These are phyloP conservation scores for Ceratobasidium sp. DNA, from an alignment of 1,284 basidiomycete genomes.

Conservation along the genomic window DNA sequence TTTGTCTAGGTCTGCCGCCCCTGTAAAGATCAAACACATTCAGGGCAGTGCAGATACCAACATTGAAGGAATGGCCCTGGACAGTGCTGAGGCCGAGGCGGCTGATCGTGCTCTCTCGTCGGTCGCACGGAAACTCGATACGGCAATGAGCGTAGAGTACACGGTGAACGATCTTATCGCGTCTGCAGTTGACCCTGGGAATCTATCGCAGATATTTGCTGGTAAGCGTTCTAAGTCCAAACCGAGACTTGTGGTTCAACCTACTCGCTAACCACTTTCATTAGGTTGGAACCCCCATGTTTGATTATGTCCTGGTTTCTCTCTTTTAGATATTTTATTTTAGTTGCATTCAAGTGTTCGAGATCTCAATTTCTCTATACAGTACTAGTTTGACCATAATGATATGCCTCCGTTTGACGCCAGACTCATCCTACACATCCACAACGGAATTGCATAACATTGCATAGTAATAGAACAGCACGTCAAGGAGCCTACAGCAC, in stretches of 20 bases:
- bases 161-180: conserved; percentile 94
- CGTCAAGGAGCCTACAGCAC: conserved; percentile 35
- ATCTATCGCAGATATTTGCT: conserved; percentile 82
- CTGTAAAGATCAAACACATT: conserved; percentile 67
- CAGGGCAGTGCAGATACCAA: conserved; percentile 52
- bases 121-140: conserved; percentile 86
- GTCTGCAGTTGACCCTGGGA: conserved; percentile 83
- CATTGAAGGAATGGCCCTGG: conserved; percentile 70
- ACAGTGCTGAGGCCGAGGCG: conserved; percentile 80
- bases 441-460: conserved; percentile 46
- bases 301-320: background rate
- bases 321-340: background rate
- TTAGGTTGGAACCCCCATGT: conserved; percentile 47
- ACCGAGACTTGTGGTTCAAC: background rate
- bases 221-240: conserved; percentile 61
- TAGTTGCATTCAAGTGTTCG: background rate
- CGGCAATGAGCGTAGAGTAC: conserved; percentile 88
- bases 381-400: background rate
- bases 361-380: background rate
- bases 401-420: background rate
- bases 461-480: conserved; percentile 45
- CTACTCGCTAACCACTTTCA: background rate
- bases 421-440: conserved; percentile 52
- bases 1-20: conserved; percentile 75
- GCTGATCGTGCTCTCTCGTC: conserved; percentile 89